These are phyloP conservation scores for Rhododendron ovatum DNA, from an alignment of 148 eudicot genomes.

Conservation along the genomic window DNA sequence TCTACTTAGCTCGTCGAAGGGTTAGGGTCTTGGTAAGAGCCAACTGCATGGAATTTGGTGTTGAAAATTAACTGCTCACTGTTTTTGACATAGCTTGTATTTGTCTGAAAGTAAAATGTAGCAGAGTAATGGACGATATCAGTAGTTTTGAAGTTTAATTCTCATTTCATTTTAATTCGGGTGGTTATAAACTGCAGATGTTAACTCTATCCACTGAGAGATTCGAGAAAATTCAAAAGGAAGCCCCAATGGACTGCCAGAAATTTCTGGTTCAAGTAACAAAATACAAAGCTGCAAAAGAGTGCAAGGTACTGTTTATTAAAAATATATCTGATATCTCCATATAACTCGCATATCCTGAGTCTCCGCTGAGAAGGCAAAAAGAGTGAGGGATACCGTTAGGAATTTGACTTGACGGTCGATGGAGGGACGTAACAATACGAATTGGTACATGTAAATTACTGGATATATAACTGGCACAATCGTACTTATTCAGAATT, in stretches of 20 bases:
- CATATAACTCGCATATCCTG: not conserved
- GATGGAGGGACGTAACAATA: not conserved
- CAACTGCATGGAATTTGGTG: not conserved
- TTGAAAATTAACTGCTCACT: not conserved
- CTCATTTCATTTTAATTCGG: not conserved
- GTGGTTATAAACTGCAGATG: constrained; percentile 30
- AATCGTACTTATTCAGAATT: not conserved
- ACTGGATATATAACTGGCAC: not conserved
- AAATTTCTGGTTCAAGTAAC: constrained; percentile 43
- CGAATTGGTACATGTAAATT: not conserved
- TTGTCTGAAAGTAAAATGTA: not conserved
- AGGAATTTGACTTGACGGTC: not conserved
- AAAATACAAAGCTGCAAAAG: constrained; percentile 37
- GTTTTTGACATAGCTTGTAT: not conserved
- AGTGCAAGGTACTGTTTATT: constrained; percentile 35
- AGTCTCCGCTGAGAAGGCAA: not conserved
- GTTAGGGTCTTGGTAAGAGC: constrained; percentile 43
- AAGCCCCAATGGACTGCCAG: constrained; percentile 35
- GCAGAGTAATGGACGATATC: not conserved
- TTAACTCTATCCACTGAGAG: constrained; percentile 38
- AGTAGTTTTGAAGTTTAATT: too few relatives aligned
- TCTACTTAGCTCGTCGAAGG: constrained; percentile 40
- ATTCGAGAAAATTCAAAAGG: constrained; percentile 33
- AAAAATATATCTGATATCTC: not conserved
- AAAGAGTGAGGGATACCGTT: not conserved